A percentile compares a stretch with the other conserved stretches of the same genome.
Evolutionary conservation across 164 flowering plant species (phyloP).

Genomic region (Dillenia turbinata): DNA sequence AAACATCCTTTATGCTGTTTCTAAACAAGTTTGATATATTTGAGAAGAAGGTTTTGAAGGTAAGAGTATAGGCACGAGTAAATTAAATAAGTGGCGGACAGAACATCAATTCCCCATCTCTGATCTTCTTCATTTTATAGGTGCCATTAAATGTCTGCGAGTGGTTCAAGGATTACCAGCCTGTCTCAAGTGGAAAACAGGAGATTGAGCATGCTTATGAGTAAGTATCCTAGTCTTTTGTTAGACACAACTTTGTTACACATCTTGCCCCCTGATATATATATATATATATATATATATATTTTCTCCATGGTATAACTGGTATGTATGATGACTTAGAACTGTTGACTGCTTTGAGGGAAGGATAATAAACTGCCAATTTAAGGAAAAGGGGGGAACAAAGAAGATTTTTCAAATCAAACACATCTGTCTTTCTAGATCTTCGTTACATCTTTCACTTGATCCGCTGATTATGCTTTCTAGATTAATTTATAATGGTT

Average conservation of each 20-base stretch:
- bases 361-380: not conserved
- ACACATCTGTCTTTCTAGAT: too few species aligned
- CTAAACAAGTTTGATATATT: slow-evolving; percentile 96
- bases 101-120: not conserved
- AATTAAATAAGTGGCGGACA: not conserved
- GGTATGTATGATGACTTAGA: too few species aligned
- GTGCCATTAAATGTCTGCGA: slow-evolving; percentile 89
- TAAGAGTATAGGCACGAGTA: slow-evolving; percentile 26
- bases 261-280: not conserved
- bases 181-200: slow-evolving; percentile 83
- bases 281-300: too few species aligned
- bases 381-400: too few species aligned
- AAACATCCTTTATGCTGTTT: slow-evolving; percentile 96
- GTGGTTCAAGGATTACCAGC: slow-evolving; percentile 98
- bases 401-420: too few species aligned
- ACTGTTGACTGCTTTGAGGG: too few species aligned
- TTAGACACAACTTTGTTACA: too few species aligned
- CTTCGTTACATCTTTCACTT: too few species aligned
- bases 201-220: slow-evolving; percentile 97
- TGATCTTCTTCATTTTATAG: slow-evolving; percentile 29
- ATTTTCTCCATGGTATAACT: not conserved
- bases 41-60: slow-evolving; percentile 86
- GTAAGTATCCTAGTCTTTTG: slow-evolving; percentile 40
- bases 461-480: too few species aligned
- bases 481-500: too few species aligned